These are phyloP conservation scores for Neodidymelliopsis sp. DNA, from an alignment of 2,329 filamentous ascomycete species.

Conservation along the genomic window DNA sequence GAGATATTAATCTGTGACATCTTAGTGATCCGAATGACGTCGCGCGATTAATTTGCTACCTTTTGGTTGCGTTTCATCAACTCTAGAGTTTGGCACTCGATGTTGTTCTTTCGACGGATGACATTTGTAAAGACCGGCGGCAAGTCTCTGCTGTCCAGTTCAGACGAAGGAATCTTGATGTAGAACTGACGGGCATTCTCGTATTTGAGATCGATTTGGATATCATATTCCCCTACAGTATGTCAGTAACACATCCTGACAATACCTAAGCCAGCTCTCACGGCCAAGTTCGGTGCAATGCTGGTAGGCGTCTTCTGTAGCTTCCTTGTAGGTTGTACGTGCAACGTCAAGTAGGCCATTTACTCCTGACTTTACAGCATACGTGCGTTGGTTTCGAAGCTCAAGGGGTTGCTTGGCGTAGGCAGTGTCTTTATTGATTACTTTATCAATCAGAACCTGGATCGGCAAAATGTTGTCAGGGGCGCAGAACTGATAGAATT, in stretches of 20 bases:
- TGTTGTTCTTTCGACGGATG: slow-evolving; percentile 72
- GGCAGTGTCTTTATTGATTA: slow-evolving; percentile 81
- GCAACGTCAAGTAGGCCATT: slow-evolving; percentile 89
- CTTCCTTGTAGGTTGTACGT: slow-evolving; percentile 87
- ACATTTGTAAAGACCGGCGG: slow-evolving; percentile 80
- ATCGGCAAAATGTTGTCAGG: slow-evolving; percentile 68
- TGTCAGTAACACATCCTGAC: slow-evolving; percentile 12
- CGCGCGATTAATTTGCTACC: slow-evolving; percentile 15
- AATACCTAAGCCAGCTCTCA: slow-evolving; percentile 44
- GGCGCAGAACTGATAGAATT: slow-evolving; percentile 64
- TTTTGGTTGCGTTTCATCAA: slow-evolving; percentile 78
- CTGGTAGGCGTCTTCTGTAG: slow-evolving; percentile 77
- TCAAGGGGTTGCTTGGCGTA: slow-evolving; percentile 83
- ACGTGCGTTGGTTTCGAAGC: slow-evolving; percentile 86
- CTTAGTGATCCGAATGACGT: slow-evolving; percentile 3
- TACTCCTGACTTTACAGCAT: slow-evolving; percentile 86
- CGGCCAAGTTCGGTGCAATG: slow-evolving; percentile 73
- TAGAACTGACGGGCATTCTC: slow-evolving; percentile 83
- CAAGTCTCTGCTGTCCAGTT: slow-evolving; percentile 67
- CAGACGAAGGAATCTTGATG: slow-evolving; percentile 68
- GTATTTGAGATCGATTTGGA: slow-evolving; percentile 74
- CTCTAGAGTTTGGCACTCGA: slow-evolving; percentile 88
- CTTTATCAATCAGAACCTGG: slow-evolving; percentile 68
- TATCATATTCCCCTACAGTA: slow-evolving; percentile 56
- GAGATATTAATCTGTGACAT: slow-evolving; percentile 75